A percentile compares a stretch with the other conserved stretches of the same genome.
phyloP scores from a whole-genome alignment of 495 filamentous ascomycete species.

The Aspergillus biplanus region DNA sequence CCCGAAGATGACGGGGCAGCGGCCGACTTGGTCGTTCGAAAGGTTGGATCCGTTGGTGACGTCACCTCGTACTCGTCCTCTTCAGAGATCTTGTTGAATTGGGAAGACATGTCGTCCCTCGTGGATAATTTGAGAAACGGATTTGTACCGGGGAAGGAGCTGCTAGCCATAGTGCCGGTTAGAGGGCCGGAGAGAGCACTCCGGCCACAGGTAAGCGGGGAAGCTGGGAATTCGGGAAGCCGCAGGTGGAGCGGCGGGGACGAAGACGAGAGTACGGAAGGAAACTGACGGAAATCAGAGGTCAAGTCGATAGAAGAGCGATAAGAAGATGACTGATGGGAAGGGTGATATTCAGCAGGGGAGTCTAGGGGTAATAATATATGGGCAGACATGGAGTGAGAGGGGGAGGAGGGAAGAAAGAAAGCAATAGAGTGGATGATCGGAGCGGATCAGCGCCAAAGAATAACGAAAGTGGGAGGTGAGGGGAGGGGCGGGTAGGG shows the following conservation, averaged over 20 bases:
- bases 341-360: not conserved
- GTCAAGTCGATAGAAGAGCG: constrained; percentile 7
- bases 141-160: constrained; percentile 59
- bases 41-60: constrained; percentile 63
- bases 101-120: constrained; percentile 35
- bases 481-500: constrained; percentile 30
- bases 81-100: constrained; percentile 56
- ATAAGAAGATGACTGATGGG: not conserved
- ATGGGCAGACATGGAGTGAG: constrained; percentile 17
- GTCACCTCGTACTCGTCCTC: constrained; percentile 68
- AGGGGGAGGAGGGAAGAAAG: constrained; percentile 10
- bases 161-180: constrained; percentile 51
- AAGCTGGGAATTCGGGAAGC: constrained; percentile 20
- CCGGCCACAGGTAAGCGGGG: constrained; percentile 35
- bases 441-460: constrained; percentile 17
- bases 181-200: constrained; percentile 39
- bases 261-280: constrained; percentile 14
- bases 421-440: constrained; percentile 7
- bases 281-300: constrained; percentile 21
- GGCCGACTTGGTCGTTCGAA: constrained; percentile 44
- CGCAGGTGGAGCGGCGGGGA: constrained; percentile 23
- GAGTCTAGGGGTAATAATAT: constrained; percentile 3
- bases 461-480: constrained; percentile 10
- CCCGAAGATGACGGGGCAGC: constrained; percentile 28
- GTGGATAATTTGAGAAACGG: constrained; percentile 52